Evolutionary conservation across 345 rosid species (phyloP), one percentile per base, ranked within the genome.

Genomic region (Populus davidiana): DNA sequence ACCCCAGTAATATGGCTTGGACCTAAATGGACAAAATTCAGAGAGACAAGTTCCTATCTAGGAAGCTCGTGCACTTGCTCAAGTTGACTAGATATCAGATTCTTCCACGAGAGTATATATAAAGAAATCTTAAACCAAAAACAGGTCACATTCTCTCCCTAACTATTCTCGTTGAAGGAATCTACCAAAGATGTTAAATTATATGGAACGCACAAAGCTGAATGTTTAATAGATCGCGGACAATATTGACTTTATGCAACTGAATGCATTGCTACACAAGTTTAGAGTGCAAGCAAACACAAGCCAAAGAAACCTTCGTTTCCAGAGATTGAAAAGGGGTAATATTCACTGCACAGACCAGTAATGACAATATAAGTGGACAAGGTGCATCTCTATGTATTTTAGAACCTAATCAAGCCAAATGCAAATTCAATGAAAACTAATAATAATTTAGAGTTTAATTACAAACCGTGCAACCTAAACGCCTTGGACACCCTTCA

Each of bases 401-500:
- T 35, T 54, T 56, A 52, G 17, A 41, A 67, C 23, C 35, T 52
- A 50, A 38, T 47, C 64, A 17, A 35, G 33, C 44, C 11, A 38
- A 59, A 56, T 38, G 41, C 54, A 36, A 21, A 17, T 73, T 36
- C 25, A 70, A n/a, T 33, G 8, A 61, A 10, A n/a, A 69, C 10
- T 2, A 59, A 59, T 9, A 41, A 77, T 38, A 29, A 8, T 43
- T 23, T 35, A 38, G 71, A 67, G 27, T 14, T 41, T 44, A 9
- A 69, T 74, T 77, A 81, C 69, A 80, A 90, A 96, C 99, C 94
- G 98, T 96, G 97, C 99, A 96, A 62, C 98, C 98, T 76, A 92
- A 84, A 43, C 99, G 98, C 86, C 97, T 86, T 8, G 99, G 96
- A 90, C 99, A 96, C 66, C 99, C 97, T 89, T 96, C 99, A 86